Evolutionary conservation across 1,139 yeast genomes (phyloP).

Genomic region (Geotrichum australiense): DNA sequence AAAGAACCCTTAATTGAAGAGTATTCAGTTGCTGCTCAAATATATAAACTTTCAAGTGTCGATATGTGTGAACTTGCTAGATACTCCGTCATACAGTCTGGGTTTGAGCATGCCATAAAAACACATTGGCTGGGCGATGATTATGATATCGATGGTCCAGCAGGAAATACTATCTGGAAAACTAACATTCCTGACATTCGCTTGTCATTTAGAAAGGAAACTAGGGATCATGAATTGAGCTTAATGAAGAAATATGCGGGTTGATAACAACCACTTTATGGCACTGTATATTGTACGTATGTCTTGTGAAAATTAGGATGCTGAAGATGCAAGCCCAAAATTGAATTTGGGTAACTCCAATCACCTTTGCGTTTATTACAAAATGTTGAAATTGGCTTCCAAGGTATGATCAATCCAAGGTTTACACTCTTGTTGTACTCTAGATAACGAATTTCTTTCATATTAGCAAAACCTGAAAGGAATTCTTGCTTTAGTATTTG

Average conservation of each 20-base stretch:
- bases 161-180: conserved; percentile 84
- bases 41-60: conserved; percentile 84
- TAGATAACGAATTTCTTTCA: no score
- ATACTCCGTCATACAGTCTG: conserved; percentile 83
- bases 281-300: no score
- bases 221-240: conserved; percentile 66
- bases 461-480: no score
- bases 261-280: no score
- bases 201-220: conserved; percentile 72
- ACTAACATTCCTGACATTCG: conserved; percentile 91
- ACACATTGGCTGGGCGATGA: conserved; percentile 86
- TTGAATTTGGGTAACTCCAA: no score
- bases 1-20: conserved; percentile 96
- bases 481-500: no score
- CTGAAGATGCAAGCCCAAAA: no score
- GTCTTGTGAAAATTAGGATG: no score
- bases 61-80: conserved; percentile 92
- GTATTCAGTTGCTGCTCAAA: conserved; percentile 95
- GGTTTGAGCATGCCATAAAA: conserved; percentile 80
- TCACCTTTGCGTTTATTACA: no score
- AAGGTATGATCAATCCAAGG: no score
- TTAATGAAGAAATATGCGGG: conserved; percentile 55
- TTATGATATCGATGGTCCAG: conserved; percentile 53
- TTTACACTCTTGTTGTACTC: no score
- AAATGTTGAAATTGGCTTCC: no score